Base-by-base conservation (phyloP, 2,329 filamentous ascomycete genomes). In the Ophiostoma sp. region DNA sequence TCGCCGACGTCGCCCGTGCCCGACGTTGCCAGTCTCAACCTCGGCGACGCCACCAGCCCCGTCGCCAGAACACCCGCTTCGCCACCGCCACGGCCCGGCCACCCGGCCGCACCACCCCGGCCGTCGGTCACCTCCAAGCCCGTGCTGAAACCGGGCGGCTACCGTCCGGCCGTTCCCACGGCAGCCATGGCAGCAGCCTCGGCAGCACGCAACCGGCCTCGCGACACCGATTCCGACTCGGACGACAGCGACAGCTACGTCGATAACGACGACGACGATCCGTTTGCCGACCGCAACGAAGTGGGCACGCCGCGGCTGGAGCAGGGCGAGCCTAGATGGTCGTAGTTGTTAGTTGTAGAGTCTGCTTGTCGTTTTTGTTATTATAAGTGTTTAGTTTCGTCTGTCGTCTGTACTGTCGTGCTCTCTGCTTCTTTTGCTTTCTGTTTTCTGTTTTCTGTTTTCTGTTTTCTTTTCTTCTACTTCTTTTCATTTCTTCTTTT, bases 281-380 rank as follows among this genome's bases (percentile, higher is more conserved):
- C 93, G 0, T 97, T 97, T 78, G 92, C 91, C 4, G 93, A 97
- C 77, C 86, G 86, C 60, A 94, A 96, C 77, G 91, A 88, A 4
- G 84, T 92, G 3, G 74, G 72, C 27, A 81, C 79, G 31, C 77
- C 78, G 6, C 77, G 74, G 74, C 75, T 77, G 57, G 83, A 83
- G 76, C 79, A 76, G 70, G 77, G 73, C 8, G 78, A 80, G 70
- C 77, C 76, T 33, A 75, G 73, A 71, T 80, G 79, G 70, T 79
- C 71, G 33, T 67, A 20, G 11, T 33, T 48, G 11, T 39, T 39
- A 44, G n/a, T 44, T 54, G 31, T 65, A 52, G 36, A 39, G 11
- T 35, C 1, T 41, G 39, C 3, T 41, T 13, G 3, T 10, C 39
- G 8, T 41, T 13, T 41, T 41, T 41, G 39, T 31, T 39, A 31